These are phyloP conservation scores for Euptelea pleiosperma DNA, from an alignment of 164 flowering plant species.

Conservation along the genomic window DNA sequence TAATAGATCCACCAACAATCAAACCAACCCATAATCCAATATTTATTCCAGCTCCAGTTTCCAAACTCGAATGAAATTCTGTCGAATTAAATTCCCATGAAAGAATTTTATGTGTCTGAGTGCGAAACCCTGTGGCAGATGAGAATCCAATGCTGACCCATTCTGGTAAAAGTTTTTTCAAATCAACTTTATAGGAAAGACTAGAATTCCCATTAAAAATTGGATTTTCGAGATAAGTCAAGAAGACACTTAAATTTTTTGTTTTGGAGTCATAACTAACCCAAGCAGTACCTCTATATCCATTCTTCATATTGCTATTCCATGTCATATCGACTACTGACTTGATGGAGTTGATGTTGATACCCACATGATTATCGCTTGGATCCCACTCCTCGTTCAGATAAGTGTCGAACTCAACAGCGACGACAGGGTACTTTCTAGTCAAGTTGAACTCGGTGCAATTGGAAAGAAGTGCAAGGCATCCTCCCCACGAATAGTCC, in stretches of 20 bases:
- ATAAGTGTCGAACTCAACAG: conserved; percentile 35
- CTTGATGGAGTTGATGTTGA: conserved; percentile 22
- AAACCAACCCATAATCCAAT: conserved; percentile 5
- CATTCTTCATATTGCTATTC: conserved; percentile 12
- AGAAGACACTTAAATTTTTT: conserved; percentile 15
- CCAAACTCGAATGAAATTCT: conserved; percentile 2
- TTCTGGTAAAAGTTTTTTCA: conserved; percentile 19
- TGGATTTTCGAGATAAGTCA: conserved; percentile 15
- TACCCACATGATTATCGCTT: conserved; percentile 31
- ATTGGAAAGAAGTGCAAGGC: conserved; percentile 38
- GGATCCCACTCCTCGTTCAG: conserved; percentile 33
- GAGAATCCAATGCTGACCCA: conserved; percentile 21
- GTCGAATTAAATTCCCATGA: conserved; percentile 28
- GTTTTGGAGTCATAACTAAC: conserved; percentile 18
- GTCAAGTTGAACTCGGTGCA: neutral
- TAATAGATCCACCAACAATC: conserved; percentile 9
- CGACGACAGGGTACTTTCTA: conserved; percentile 19
- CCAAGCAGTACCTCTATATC: conserved; percentile 14
- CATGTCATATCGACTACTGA: conserved; percentile 8
- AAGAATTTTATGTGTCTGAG: conserved; percentile 10
- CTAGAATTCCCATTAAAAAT: neutral
- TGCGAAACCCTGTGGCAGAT: conserved; percentile 2
- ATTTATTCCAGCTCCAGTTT: neutral
- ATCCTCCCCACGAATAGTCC: conserved; percentile 31
- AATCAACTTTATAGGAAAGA: conserved; percentile 17